Conservation (phyloP, 305 asterid genomes). For the Fraxinus albicans region DNA sequence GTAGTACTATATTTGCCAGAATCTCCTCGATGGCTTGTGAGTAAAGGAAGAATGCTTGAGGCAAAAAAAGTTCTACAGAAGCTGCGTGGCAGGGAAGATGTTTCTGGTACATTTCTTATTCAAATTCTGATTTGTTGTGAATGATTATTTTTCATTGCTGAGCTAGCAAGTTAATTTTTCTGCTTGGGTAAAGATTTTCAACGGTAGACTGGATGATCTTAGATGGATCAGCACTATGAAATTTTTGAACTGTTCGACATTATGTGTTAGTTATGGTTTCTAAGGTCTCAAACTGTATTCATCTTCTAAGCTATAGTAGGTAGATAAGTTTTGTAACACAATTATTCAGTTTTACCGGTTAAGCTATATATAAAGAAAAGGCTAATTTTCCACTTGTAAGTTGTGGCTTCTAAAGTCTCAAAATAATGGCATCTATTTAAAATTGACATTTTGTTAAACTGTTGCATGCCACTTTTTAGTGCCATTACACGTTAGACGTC, state of each 20-base stretch:
- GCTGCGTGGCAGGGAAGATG: constrained; percentile 88
- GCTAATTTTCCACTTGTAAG: neutral
- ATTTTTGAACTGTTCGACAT: neutral
- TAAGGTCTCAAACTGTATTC: neutral
- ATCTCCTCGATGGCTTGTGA: constrained; percentile 96
- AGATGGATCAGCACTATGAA: neutral
- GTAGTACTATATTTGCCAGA: constrained; percentile 76
- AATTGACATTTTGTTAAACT: neutral
- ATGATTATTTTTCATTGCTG: neutral
- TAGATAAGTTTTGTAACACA: neutral
- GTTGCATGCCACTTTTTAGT: neutral
- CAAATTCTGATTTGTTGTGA: neutral
- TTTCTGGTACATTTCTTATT: constrained; percentile 57
- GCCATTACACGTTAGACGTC: neutral
- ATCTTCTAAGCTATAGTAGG: neutral
- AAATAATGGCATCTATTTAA: neutral
- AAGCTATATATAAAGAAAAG: neutral
- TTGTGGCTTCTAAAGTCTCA: neutral
- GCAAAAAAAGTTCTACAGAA: constrained; percentile 76
- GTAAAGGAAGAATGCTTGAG: constrained; percentile 87
- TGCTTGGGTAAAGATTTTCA: neutral
- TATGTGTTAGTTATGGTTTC: neutral
- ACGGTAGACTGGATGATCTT: neutral
- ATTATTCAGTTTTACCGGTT: neutral
- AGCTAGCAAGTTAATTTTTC: neutral